These are phyloP conservation scores for Solanum medicagineum DNA, from an alignment of 257 asterid species.

Conservation along the genomic window DNA sequence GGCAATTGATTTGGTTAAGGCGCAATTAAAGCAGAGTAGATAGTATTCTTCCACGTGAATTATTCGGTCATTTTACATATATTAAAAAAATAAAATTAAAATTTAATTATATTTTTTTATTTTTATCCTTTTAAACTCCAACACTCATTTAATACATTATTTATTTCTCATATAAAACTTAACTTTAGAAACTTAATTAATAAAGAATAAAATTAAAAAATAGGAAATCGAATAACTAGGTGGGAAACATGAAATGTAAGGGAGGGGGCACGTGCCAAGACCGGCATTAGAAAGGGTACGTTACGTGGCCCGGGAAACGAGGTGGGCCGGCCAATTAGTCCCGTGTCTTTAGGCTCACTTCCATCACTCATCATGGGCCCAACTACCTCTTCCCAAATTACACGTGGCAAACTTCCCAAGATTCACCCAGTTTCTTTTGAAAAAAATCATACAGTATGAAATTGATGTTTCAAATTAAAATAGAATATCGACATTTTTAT, in stretches of 20 bases:
- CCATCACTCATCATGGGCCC: neutral
- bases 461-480: neutral
- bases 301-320: neutral
- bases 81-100: no score
- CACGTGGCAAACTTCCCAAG: neutral
- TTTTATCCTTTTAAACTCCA: no score
- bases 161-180: no score
- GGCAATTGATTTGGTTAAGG: neutral
- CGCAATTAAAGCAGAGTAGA: neutral
- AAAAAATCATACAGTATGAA: neutral
- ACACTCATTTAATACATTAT: no score
- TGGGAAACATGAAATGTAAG: neutral
- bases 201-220: no score
- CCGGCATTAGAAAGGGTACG: neutral
- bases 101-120: no score
- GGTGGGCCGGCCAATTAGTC: slow-evolving; percentile 1
- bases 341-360: neutral
- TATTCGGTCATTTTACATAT: no score
- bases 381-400: neutral
- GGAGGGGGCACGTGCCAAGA: neutral
- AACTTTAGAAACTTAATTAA: no score
- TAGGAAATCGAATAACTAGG: no score
- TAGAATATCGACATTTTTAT: neutral
- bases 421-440: neutral
- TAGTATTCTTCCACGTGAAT: no score